Conservation (phyloP, 2,329 filamentous ascomycete genomes). For the Phaeosphaeria sp. region DNA sequence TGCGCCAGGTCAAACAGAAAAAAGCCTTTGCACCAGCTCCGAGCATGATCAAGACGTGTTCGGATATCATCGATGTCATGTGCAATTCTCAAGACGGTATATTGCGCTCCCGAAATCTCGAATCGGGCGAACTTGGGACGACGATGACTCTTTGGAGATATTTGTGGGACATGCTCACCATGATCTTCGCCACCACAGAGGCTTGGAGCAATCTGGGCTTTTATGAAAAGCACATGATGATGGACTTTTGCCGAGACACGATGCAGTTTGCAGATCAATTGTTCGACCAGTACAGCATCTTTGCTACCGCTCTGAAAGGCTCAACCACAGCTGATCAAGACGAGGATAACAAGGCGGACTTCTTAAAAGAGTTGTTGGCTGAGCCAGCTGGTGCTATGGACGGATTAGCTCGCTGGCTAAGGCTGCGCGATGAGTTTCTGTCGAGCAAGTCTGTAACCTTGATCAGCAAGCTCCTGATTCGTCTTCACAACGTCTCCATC, state of each 20-base stretch:
- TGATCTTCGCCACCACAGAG: constrained; percentile 84
- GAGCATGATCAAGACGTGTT: constrained; percentile 66
- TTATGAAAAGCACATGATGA: constrained; percentile 76
- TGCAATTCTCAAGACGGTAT: constrained; percentile 69
- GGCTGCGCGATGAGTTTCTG: constrained; percentile 86
- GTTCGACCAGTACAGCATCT: constrained; percentile 83
- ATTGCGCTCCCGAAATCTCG: constrained; percentile 65
- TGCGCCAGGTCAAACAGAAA: constrained; percentile 62
- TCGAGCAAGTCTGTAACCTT: constrained; percentile 82
- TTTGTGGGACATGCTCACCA: constrained; percentile 81
- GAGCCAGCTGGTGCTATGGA: constrained; percentile 70
- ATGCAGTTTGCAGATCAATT: constrained; percentile 92
- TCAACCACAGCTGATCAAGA: constrained; percentile 42
- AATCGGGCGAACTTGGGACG: constrained; percentile 67
- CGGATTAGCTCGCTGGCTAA: constrained; percentile 82
- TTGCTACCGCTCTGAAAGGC: constrained; percentile 72
- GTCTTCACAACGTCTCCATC: constrained; percentile 79
- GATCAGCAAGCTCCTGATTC: constrained; percentile 81
- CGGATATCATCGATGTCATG: constrained; percentile 68
- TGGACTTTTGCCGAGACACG: constrained; percentile 90
- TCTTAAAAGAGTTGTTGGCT: constrained; percentile 65
- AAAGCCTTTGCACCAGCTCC: constrained; percentile 66
- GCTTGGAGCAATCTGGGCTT: constrained; percentile 76
- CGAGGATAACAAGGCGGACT: constrained; percentile 41
- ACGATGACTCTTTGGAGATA: constrained; percentile 82